Evolutionary conservation across 2,329 filamentous ascomycete genomes (phyloP), one percentile per base, ranked within the genome.

Genomic region (Xylariaceae sp.): DNA sequence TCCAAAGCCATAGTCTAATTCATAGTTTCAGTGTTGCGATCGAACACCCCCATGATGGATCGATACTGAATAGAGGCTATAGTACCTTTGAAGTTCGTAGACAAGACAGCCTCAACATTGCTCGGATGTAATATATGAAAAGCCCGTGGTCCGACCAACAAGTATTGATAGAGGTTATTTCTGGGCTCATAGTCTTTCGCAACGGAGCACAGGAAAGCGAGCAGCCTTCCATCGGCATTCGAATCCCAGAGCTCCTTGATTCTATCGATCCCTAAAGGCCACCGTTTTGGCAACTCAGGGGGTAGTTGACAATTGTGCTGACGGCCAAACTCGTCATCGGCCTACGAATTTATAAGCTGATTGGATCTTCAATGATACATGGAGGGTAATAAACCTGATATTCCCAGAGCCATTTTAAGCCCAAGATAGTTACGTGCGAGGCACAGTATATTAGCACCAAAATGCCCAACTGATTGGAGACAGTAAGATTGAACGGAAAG

Each of bases 201-300:
- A 46, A 71, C 58, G 21, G 64, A 66, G 57, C 61, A 67, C 8
- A 67, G 55, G 53, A 69, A 69, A 29, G 61, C 61, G 14, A 71
- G 62, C 43, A 72, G 62, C 14, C 60, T 66, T 14, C 65, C 65
- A 26, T 69, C 64, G 9, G 65, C 56, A 54, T 70, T 68, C 19
- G 69, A 64, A 14, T 66, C 54, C 46, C 70, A 56, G 24, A 50
- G 57, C 36, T 70, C 57, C 39, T 67, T 66, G 39, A 72, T 64
- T 23, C 70, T 61, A 50, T 74, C 71, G 33, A 74, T 64, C 4
- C 70, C 72, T 4, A 75, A 58, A n/a, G 69, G 71, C 70, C 67
- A 71, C 65, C 53, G 65, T 31, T 69, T 69, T 28, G 68, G 61
- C 16, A 74, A 59, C 43, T 69, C 66, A 14, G 69, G 71, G 39